phyloP scores from a whole-genome alignment of 768 basidiomycete species.

The Phanerochaete carnosa region DNA sequence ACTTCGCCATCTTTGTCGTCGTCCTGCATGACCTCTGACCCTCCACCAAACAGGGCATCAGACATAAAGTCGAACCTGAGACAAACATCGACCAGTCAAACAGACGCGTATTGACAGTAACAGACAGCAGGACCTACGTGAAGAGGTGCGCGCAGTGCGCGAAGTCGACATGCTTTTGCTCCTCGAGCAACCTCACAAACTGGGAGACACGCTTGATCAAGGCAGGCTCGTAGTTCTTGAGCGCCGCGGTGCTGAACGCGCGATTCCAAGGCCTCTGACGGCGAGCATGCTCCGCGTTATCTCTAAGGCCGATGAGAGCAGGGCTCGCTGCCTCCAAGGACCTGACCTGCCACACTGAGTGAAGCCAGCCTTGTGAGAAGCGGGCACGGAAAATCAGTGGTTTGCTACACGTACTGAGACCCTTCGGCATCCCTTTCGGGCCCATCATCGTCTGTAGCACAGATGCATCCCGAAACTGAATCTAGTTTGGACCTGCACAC shows the following conservation, averaged over 20 bases:
- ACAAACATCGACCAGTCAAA: neutral
- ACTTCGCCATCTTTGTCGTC: constrained; percentile 10
- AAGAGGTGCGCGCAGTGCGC: constrained; percentile 32
- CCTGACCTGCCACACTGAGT: no score
- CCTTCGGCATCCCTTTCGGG: constrained; percentile 22
- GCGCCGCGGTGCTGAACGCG: constrained; percentile 1
- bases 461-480: constrained; percentile 17
- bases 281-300: constrained; percentile 1
- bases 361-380: no score
- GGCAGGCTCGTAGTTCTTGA: constrained; percentile 5
- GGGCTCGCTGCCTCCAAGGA: no score
- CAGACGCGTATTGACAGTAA: neutral
- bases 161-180: constrained; percentile 23
- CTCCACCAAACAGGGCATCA: constrained; percentile 7
- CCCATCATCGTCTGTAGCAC: constrained; percentile 20
- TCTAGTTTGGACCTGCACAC: constrained; percentile 22
- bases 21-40: constrained; percentile 24
- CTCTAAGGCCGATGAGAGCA: constrained; percentile 1
- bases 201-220: neutral
- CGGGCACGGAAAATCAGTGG: no score
- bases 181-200: no score
- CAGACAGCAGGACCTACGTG: constrained; percentile 24
- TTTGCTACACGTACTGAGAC: constrained; percentile 14
- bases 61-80: constrained; percentile 32
- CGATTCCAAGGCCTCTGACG: constrained; percentile 7